Evolutionary conservation across 78 protist species (phyloP).

Genomic region (Emiliania huxleyi): DNA sequence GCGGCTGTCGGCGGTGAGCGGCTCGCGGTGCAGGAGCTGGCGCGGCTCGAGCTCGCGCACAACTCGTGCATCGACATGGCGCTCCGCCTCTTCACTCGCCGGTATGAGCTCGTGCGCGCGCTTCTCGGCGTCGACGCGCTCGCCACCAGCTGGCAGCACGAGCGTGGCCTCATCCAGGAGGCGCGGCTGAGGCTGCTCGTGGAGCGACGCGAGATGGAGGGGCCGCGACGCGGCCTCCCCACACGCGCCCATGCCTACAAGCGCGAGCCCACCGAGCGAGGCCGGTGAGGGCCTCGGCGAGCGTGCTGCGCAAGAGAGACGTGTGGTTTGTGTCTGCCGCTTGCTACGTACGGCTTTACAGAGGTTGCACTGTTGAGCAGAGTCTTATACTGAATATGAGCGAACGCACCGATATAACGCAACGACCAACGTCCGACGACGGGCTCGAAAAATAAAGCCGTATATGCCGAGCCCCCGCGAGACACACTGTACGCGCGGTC

Average conservation of each 20-base stretch:
- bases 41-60: conserved; percentile 18
- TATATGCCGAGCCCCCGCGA: no score
- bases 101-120: background rate
- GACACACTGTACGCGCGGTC: no score
- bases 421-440: no score
- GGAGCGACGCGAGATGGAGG: background rate
- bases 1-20: background rate
- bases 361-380: no score
- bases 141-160: background rate
- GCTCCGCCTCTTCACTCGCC: background rate
- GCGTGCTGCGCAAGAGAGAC: no score
- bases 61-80: conserved; percentile 1
- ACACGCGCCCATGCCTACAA: background rate
- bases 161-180: background rate
- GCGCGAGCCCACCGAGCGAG: background rate
- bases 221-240: background rate
- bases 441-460: no score
- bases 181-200: conserved; percentile 11
- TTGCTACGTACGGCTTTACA: no score
- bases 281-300: no score
- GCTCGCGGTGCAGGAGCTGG: background rate
- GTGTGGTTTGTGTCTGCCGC: no score
- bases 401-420: no score
- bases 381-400: no score
- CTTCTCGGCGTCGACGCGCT: background rate